These are phyloP conservation scores for Picochlorum sp. DNA, from an alignment of 139 green algal species.

Conservation along the genomic window DNA sequence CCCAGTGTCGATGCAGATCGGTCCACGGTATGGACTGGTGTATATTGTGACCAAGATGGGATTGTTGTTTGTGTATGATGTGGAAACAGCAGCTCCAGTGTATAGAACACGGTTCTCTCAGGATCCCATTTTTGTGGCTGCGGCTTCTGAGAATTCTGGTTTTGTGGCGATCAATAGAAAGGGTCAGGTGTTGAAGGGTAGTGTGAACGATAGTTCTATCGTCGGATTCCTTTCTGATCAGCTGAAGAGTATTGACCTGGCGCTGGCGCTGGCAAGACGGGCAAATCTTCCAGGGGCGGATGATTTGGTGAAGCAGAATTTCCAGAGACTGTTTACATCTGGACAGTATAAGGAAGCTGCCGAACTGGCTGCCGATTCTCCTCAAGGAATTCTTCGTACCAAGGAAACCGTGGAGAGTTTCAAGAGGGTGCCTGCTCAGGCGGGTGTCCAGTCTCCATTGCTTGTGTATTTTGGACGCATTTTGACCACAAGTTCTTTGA, in stretches of 20 bases:
- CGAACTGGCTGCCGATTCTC: slow-evolving; percentile 86
- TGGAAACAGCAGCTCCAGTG: slow-evolving; percentile 89
- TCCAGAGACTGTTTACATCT: slow-evolving; percentile 74
- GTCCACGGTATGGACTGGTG: slow-evolving; percentile 74
- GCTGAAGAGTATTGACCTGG: slow-evolving; percentile 94
- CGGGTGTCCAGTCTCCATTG: slow-evolving; percentile 88
- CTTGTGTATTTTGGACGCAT: slow-evolving; percentile 98
- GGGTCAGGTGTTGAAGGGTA: slow-evolving; percentile 84
- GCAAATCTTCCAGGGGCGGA: slow-evolving; percentile 95
- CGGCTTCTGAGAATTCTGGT: slow-evolving; percentile 52
- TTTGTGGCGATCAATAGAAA: slow-evolving; percentile 89
- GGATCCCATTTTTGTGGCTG: slow-evolving; percentile 94
- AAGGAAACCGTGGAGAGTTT: slow-evolving; percentile 74
- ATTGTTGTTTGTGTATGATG: slow-evolving; percentile 98
- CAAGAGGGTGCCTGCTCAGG: slow-evolving; percentile 69
- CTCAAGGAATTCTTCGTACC: slow-evolving; percentile 56
- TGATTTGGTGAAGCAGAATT: slow-evolving; percentile 85
- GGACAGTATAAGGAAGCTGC: slow-evolving; percentile 96
- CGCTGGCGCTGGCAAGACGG: slow-evolving; percentile 79
- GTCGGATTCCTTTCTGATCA: slow-evolving; percentile 89
- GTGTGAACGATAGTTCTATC: slow-evolving; percentile 86
- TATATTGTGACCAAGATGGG: slow-evolving; percentile 98
- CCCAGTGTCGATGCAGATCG: slow-evolving; percentile 90
- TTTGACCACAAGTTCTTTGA: slow-evolving; percentile 86
- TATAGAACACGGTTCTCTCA: slow-evolving; percentile 94